Evolutionary conservation across 2,329 filamentous ascomycete species (phyloP).

Genomic region (Ophiosphaerella narmari): DNA sequence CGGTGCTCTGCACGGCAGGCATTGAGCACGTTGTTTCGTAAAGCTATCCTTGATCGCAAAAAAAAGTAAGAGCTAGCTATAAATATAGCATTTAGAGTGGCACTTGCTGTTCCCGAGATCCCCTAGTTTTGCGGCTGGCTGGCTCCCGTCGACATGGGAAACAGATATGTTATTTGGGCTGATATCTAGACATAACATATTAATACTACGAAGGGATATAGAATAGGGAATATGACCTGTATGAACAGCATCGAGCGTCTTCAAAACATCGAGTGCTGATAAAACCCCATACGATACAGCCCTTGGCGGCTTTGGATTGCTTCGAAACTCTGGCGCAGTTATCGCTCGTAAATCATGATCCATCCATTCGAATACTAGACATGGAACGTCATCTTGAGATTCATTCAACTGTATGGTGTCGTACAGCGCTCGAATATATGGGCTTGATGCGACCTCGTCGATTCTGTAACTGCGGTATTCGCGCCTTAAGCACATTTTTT

Average conservation of each 20-base stretch:
- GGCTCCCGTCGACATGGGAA: conserved; percentile 13
- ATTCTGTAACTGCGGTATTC: conserved; percentile 21
- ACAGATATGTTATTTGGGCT: conserved; percentile 25
- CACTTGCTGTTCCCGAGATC: conserved; percentile 22
- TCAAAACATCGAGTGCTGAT: conserved; percentile 1
- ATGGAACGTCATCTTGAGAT: conserved; percentile 7
- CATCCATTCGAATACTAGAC: conserved; percentile 31
- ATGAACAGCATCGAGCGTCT: not conserved
- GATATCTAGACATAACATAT: conserved; percentile 14
- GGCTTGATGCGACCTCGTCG: conserved; percentile 15
- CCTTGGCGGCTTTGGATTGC: not conserved
- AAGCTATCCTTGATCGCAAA: conserved; percentile 4
- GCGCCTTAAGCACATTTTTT: conserved; percentile 14
- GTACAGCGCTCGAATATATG: conserved; percentile 18
- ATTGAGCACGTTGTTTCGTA: conserved; percentile 5
- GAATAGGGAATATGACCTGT: not conserved
- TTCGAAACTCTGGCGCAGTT: not conserved
- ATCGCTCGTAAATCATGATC: conserved; percentile 13
- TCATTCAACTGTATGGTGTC: conserved; percentile 13
- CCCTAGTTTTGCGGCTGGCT: conserved; percentile 23
- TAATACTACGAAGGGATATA: not conserved
- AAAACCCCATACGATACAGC: not conserved
- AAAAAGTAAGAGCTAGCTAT: not conserved
- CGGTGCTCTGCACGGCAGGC: conserved; percentile 4
- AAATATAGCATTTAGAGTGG: not conserved